These are phyloP conservation scores for Paragyromitra xinjiangensis DNA, from an alignment of 495 filamentous ascomycete genomes.

Conservation along the genomic window DNA sequence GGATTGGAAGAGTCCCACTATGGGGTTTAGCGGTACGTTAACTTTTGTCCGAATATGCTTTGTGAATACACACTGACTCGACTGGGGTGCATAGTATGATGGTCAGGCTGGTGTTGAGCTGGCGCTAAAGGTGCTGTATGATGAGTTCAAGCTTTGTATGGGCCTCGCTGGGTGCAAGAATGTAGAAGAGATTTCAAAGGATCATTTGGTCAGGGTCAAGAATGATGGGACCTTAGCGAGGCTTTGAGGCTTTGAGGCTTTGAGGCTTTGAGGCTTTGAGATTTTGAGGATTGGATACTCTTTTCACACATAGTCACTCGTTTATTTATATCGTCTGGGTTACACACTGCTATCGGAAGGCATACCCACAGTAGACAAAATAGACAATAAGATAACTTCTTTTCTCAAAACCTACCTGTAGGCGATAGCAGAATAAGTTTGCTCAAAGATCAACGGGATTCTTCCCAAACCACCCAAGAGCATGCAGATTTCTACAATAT, in stretches of 20 bases:
- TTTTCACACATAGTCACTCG: not conserved
- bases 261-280: no score
- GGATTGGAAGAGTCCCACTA: constrained; percentile 80
- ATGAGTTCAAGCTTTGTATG: constrained; percentile 66
- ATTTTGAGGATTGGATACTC: no score
- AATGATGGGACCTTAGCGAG: constrained; percentile 61
- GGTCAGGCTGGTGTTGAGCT: constrained; percentile 58
- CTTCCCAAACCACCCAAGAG: not conserved
- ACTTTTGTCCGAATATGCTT: constrained; percentile 48
- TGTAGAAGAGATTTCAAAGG: constrained; percentile 62
- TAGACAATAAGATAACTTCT: not conserved
- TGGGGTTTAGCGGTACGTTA: constrained; percentile 78
- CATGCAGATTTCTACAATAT: not conserved
- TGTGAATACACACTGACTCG: constrained; percentile 59
- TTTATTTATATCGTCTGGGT: not conserved
- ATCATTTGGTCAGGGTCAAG: constrained; percentile 59
- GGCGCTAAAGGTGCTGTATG: constrained; percentile 61
- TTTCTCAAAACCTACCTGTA: not conserved
- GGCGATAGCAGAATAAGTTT: not conserved
- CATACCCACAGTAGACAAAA: not conserved
- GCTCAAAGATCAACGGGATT: not conserved
- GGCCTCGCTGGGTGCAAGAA: constrained; percentile 63
- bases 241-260: constrained; percentile 46
- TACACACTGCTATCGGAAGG: not conserved
- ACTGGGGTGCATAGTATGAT: constrained; percentile 6